Evolutionary conservation across 306 rosid genomes (phyloP), one percentile per base, ranked within the genome.

Genomic region (Acacia melanoxylon): DNA sequence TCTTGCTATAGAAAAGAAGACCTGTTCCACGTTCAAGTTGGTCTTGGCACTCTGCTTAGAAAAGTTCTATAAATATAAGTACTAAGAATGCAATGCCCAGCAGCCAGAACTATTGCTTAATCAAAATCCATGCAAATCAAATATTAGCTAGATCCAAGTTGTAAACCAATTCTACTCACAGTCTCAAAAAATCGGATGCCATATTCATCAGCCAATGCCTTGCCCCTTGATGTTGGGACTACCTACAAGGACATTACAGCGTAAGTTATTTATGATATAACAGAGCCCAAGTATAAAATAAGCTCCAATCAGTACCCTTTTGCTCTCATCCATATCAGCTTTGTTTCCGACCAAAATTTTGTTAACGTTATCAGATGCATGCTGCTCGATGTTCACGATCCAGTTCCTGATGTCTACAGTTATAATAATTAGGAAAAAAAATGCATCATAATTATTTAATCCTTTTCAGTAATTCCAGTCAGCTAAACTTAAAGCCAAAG

Each of bases 301-400:
- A 67, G 8, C 24, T 33, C 62, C 48, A 9, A 19, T 67, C 69
- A 12, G 51, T 83, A 79, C 86, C 83, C 81, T 67, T 67, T 79
- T 84, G 68, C 86, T 79, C 40, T 74, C 86, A 74, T 74, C 86
- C 83, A 84, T 67, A 77, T 84, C 86, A 54, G 83, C 80, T 79
- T 78, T 84, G 83, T 84, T 84, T 10, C 86, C 86, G 52, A 79
- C 83, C 63, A 84, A 74, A 52, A 79, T 84, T 79, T 75, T 84
- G 83, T 84, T 79, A 14, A 84, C 86, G 56, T 84, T 84, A 59
- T 79, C 83, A 33, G 67, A 62, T 31, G 73, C 78, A 67, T 83
- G 83, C 72, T 83, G 77, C 59, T 83, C 86, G 29, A 73, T 84
- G 80, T 83, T 83, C 80, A 80, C 35, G 8, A 83, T 78, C 86